Evolutionary conservation across 2,329 filamentous ascomycete genomes (phyloP).

Genomic region (Lomentospora prolificans): DNA sequence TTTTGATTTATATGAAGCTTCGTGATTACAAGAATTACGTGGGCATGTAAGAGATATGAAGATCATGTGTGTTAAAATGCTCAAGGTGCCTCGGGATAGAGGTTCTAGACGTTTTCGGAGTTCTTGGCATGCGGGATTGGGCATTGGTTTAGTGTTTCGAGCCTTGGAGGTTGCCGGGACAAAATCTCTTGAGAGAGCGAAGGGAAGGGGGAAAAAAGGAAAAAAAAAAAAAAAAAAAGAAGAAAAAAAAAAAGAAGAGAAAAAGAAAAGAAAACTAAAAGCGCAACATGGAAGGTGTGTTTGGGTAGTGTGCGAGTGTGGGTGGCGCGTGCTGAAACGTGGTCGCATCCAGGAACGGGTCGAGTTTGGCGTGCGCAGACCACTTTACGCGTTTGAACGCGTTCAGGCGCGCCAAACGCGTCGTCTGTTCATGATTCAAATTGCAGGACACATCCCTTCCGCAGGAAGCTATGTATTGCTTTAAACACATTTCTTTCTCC

Average conservation of each 20-base stretch:
- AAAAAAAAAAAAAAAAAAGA: too few relatives aligned
- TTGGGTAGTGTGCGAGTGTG: neutral
- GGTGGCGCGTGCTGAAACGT: constrained; percentile 1
- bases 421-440: constrained; percentile 7
- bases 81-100: neutral
- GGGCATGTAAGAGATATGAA: neutral
- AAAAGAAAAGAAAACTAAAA: too few relatives aligned
- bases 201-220: too few relatives aligned
- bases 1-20: neutral
- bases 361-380: neutral
- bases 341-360: neutral
- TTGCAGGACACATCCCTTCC: neutral
- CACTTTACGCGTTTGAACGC: constrained; percentile 3
- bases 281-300: too few relatives aligned
- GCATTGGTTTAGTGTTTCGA: neutral
- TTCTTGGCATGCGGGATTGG: neutral
- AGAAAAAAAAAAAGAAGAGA: too few relatives aligned
- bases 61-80: neutral
- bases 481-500: neutral
- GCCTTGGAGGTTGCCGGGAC: too few relatives aligned
- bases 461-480: neutral
- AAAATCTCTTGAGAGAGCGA: too few relatives aligned
- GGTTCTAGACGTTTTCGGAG: neutral
- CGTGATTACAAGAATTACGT: neutral
- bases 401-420: constrained; percentile 3